These are phyloP conservation scores for Parsonsia alboflavescens DNA, from an alignment of 257 asterid species.

Conservation along the genomic window DNA sequence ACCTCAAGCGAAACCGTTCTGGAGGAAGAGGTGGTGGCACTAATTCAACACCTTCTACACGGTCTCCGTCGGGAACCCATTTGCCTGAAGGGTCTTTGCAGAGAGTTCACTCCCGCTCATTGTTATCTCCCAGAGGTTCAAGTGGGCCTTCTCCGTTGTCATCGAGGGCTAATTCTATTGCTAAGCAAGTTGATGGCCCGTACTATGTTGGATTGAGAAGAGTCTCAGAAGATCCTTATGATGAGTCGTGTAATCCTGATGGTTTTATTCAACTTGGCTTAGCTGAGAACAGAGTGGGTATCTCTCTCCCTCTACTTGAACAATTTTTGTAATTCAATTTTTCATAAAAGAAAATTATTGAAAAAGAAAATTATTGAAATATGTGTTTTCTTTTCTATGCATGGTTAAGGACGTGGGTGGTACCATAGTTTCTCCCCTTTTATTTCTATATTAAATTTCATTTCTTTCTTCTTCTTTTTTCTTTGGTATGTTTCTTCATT, in stretches of 20 bases:
- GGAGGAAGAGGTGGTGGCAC: constrained; percentile 23
- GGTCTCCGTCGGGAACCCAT: constrained; percentile 24
- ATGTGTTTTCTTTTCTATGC: not conserved
- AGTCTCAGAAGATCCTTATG: constrained; percentile 45
- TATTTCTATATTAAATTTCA: not conserved
- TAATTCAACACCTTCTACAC: constrained; percentile 22
- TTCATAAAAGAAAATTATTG: not conserved
- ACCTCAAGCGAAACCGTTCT: constrained; percentile 38
- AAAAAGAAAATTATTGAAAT: not conserved
- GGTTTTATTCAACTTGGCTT: constrained; percentile 60
- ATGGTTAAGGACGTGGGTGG: not conserved
- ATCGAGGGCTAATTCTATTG: constrained; percentile 38
- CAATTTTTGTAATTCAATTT: not conserved
- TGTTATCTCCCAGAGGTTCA: constrained; percentile 42
- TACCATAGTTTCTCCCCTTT: not conserved
- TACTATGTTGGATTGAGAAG: constrained; percentile 37
- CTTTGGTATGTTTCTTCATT: not conserved
- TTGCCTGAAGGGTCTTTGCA: constrained; percentile 34
- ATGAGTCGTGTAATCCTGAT: constrained; percentile 39
- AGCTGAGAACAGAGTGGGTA: constrained; percentile 51
- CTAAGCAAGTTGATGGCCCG: constrained; percentile 38
- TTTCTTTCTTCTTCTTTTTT: not conserved
- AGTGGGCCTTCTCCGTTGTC: constrained; percentile 40
- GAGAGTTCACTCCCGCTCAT: constrained; percentile 49
- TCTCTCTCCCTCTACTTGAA: not conserved